Percentiles rank a stretch among this genome's conserved stretches.
Evolutionary conservation across 305 asterid genomes (phyloP).

Genomic region (Fraxinus angustifolia): DNA sequence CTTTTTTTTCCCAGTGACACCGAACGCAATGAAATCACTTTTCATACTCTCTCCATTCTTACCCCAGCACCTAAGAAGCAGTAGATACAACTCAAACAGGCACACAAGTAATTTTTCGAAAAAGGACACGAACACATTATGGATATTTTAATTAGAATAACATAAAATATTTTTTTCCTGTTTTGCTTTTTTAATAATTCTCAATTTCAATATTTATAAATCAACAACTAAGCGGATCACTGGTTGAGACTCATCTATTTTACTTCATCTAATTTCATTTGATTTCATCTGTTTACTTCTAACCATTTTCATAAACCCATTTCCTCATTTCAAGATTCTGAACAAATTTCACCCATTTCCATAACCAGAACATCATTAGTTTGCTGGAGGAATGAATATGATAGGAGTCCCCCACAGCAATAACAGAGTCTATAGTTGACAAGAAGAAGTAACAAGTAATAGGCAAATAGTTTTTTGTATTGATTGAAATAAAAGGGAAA

Average conservation of each 20-base stretch:
- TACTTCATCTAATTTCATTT: neutral
- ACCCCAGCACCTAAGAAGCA: neutral
- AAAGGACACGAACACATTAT: neutral
- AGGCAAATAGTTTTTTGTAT: too few relatives aligned
- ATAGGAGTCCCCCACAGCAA: too few relatives aligned
- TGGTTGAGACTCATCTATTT: neutral
- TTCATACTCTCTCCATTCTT: neutral
- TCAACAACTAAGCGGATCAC: neutral
- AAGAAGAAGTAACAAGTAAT: too few relatives aligned
- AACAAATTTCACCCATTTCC: neutral
- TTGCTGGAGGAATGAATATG: neutral
- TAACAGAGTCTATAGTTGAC: too few relatives aligned
- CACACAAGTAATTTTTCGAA: neutral
- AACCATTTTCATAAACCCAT: neutral
- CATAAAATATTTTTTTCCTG: neutral
- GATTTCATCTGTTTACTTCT: neutral
- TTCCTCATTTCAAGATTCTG: neutral
- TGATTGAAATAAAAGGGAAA: too few relatives aligned
- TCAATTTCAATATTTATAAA: neutral
- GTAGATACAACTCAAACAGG: neutral
- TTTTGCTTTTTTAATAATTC: neutral
- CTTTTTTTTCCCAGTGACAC: constrained; percentile 9
- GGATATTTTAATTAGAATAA: neutral
- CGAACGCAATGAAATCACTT: neutral
- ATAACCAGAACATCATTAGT: neutral